Conservation (phyloP, 2,329 filamentous ascomycete species). For the Aspergillus sp. region DNA sequence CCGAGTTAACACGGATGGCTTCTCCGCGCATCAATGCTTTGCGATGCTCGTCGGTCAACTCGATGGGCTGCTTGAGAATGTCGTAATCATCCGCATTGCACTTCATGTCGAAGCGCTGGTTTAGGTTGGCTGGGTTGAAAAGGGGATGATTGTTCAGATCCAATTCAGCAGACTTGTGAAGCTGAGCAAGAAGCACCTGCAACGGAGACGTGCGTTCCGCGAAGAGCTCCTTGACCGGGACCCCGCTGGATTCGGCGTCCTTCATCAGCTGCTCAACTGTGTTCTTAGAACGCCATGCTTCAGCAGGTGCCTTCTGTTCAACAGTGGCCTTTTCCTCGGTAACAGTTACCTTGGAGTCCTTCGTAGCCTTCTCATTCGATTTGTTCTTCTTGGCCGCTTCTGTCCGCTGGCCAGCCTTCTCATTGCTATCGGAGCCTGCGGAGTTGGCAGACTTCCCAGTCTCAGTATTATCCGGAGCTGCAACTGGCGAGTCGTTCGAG, state of each 20-base stretch:
- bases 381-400: constrained; percentile 26
- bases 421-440: constrained; percentile 12
- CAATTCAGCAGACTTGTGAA: constrained; percentile 40
- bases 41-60: constrained; percentile 47
- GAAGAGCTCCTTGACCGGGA: constrained; percentile 44
- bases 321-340: constrained; percentile 23
- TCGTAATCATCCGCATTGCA: constrained; percentile 45
- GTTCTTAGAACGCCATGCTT: constrained; percentile 43
- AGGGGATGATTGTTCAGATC: constrained; percentile 43
- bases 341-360: constrained; percentile 24
- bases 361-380: constrained; percentile 25
- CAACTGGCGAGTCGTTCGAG: constrained; percentile 23
- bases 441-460: constrained; percentile 21
- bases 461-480: constrained; percentile 19
- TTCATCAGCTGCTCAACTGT: constrained; percentile 43
- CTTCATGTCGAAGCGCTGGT: constrained; percentile 47
- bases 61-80: constrained; percentile 39
- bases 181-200: constrained; percentile 41
- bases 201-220: constrained; percentile 42
- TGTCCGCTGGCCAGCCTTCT: constrained; percentile 25
- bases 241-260: constrained; percentile 39
- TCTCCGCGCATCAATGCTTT: constrained; percentile 45
- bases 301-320: constrained; percentile 24
- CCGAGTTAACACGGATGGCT: constrained; percentile 41
- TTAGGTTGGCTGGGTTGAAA: constrained; percentile 45